Percentiles rank a stretch among this genome's conserved stretches.
These are phyloP conservation scores for Wickerhamiella azymoides DNA, from an alignment of 805 yeast genomes.

Conservation along the genomic window DNA sequence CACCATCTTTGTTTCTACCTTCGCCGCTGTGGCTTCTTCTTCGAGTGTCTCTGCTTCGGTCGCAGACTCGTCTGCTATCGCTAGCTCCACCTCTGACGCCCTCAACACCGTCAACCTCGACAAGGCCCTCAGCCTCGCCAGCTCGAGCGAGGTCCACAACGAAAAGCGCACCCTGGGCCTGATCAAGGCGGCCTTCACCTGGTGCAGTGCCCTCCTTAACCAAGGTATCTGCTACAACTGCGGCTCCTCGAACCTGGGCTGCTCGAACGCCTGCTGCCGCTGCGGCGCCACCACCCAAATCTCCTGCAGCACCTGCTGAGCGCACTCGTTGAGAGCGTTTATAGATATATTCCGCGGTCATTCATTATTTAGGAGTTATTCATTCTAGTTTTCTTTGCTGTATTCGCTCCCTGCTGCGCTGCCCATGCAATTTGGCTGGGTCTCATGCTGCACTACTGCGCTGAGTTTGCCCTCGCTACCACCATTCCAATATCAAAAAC, in stretches of 20 bases:
- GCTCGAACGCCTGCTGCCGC: slow-evolving; percentile 1
- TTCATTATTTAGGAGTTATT: not conserved
- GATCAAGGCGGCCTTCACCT: not conserved
- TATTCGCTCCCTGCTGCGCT: no score
- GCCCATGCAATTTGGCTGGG: no score
- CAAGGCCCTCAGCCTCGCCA: not conserved
- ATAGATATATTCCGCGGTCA: no score
- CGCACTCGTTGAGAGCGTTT: no score
- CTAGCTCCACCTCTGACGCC: slow-evolving; percentile 3
- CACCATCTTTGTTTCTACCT: not conserved
- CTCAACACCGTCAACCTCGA: not conserved
- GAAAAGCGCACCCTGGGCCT: slow-evolving; percentile 1
- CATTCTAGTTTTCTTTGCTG: not conserved
- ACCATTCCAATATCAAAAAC: no score
- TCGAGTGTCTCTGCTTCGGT: slow-evolving; percentile 20
- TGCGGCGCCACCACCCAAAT: not conserved
- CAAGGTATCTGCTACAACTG: slow-evolving; percentile 1
- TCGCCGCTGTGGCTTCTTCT: slow-evolving; percentile 10
- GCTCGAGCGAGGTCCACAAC: not conserved
- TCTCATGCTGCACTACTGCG: no score
- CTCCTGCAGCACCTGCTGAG: not conserved
- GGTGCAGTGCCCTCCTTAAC: not conserved
- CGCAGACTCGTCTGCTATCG: slow-evolving; percentile 17
- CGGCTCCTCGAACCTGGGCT: not conserved
- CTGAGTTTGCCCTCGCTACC: no score